Conservation (phyloP, 2,329 filamentous ascomycete species). For the Paecilomyces fulvus region DNA sequence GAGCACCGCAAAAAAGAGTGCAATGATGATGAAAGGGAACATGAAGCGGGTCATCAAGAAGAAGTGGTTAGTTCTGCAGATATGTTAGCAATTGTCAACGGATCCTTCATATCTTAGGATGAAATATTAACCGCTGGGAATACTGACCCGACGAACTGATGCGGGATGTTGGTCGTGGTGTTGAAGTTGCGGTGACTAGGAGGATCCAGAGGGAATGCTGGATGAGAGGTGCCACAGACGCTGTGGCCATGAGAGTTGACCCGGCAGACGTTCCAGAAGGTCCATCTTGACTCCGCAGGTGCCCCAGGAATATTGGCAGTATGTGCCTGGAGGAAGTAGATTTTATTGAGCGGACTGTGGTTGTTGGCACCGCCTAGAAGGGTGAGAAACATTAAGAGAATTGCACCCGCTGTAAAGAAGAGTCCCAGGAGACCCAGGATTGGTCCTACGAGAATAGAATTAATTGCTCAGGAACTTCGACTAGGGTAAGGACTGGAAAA, state of each 20-base stretch:
- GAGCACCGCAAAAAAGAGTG: slow-evolving; percentile 61
- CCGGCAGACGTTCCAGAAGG: slow-evolving; percentile 78
- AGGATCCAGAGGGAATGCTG: slow-evolving; percentile 58
- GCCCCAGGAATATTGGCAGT: slow-evolving; percentile 65
- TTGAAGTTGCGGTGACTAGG: slow-evolving; percentile 49
- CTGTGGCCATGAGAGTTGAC: slow-evolving; percentile 45
- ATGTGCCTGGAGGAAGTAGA: slow-evolving; percentile 78
- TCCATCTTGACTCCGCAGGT: slow-evolving; percentile 68
- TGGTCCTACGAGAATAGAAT: slow-evolving; percentile 37
- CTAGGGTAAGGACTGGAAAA: background rate
- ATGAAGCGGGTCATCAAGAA: slow-evolving; percentile 86
- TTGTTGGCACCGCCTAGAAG: slow-evolving; percentile 53
- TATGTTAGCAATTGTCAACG: slow-evolving; percentile 2
- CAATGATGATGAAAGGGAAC: slow-evolving; percentile 84
- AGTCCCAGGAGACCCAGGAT: slow-evolving; percentile 50
- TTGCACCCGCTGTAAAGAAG: slow-evolving; percentile 52
- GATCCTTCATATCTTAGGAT: too few relatives aligned
- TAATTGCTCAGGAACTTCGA: background rate
- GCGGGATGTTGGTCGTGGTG: slow-evolving; percentile 45
- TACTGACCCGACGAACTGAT: slow-evolving; percentile 45
- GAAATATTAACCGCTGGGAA: slow-evolving; percentile 17
- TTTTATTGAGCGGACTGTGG: slow-evolving; percentile 55
- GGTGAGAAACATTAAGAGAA: slow-evolving; percentile 58
- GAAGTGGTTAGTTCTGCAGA: slow-evolving; percentile 52
- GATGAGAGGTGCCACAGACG: slow-evolving; percentile 58